These are phyloP conservation scores for Hypoxylon sp. DNA, from an alignment of 2,329 filamentous ascomycete species.

Conservation along the genomic window DNA sequence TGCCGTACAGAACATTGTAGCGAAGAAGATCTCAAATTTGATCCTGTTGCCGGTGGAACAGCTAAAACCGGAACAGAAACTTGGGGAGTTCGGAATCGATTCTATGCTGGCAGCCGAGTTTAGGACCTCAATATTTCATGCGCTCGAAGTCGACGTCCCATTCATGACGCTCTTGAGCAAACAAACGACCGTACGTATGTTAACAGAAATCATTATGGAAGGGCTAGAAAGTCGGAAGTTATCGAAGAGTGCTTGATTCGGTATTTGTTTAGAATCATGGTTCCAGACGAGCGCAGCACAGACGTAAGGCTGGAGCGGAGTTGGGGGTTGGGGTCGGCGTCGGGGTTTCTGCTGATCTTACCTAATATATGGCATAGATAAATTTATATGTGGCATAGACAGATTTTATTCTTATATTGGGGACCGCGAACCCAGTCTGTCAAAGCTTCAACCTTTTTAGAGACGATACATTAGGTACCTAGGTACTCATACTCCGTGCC, in stretches of 20 bases:
- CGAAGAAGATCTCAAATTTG: constrained; percentile 7
- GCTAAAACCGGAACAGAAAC: background rate
- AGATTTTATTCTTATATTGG: no score
- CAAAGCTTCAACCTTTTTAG: no score
- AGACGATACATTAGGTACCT: no score
- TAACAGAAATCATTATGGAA: background rate
- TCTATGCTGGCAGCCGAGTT: constrained; percentile 21
- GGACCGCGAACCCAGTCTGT: no score
- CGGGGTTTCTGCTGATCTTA: no score
- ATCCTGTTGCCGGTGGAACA: constrained; percentile 4
- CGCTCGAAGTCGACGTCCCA: constrained; percentile 11
- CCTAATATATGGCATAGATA: no score
- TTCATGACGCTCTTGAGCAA: constrained; percentile 7
- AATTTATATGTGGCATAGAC: no score
- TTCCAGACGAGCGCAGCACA: no score
- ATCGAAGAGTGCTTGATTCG: background rate
- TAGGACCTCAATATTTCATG: constrained; percentile 3
- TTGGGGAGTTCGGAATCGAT: constrained; percentile 12
- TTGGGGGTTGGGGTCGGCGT: no score
- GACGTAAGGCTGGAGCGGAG: no score
- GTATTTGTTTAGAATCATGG: no score
- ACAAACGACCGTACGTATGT: background rate
- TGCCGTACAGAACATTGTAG: background rate
- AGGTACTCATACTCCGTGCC: no score
- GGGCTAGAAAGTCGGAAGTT: background rate